Conservation (phyloP, 345 rosid genomes). For the Eucalyptus camaldulensis region DNA sequence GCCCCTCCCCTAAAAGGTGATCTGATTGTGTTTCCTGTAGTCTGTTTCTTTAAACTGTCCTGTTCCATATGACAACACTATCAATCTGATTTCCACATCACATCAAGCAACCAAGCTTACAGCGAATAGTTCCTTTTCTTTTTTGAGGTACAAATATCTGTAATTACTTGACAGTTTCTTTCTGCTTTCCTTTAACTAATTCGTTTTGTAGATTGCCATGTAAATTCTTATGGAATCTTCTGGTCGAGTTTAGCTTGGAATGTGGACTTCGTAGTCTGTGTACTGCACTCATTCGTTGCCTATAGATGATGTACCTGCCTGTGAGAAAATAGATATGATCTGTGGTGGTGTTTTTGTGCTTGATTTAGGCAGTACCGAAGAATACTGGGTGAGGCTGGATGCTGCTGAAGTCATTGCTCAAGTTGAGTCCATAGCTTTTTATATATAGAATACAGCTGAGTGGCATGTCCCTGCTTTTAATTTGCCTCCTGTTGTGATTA, state of each 20-base stretch:
- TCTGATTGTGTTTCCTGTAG: not conserved
- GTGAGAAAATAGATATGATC: not conserved
- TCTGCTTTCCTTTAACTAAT: not conserved
- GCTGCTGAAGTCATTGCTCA: constrained; percentile 81
- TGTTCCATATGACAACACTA: not conserved
- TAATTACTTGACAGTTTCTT: not conserved
- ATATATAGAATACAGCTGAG: not conserved
- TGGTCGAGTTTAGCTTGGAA: not conserved
- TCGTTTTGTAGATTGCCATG: not conserved
- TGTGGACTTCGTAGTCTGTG: not conserved
- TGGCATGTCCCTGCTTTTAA: not conserved
- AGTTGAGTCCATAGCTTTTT: constrained; percentile 25
- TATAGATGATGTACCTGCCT: not conserved
- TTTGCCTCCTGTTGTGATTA: not conserved
- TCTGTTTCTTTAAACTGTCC: not conserved
- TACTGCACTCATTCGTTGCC: not conserved
- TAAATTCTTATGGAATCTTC: not conserved
- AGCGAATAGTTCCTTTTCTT: not conserved
- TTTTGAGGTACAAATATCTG: not conserved
- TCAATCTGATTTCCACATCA: not conserved
- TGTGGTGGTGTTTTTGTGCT: not conserved
- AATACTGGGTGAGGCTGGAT: constrained; percentile 75
- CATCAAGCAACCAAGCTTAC: not conserved
- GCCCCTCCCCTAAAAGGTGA: not conserved
- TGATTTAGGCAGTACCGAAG: constrained; percentile 72